Base-by-base conservation (phyloP, 176 grass and related monocot genomes). In the Rhipidocladum racemiflorum region DNA sequence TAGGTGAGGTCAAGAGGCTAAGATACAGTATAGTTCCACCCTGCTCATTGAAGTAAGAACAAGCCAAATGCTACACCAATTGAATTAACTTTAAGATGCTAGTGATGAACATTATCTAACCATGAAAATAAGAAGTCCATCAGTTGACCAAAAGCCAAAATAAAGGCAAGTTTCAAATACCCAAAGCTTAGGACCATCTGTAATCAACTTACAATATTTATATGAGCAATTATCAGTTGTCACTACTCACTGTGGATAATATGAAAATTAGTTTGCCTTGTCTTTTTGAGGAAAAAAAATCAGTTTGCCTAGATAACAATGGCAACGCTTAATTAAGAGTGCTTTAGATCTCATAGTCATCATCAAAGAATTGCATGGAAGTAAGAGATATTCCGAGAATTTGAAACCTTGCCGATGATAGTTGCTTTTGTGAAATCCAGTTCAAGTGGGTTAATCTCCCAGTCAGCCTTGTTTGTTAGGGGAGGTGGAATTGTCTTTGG, bases 381-480 rank as follows among this genome's bases (percentile, higher is more conserved):
- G 7, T 42, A 74, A 79, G 51, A 82, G 34, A 68, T 32, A 63
- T 6, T 70, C 51, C 25, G 23, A 81, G 46, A 54, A 36, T 24
- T 56, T 68, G 45, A 82, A 57, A 99, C 97, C 97, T 99, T 99
- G 89, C 97, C 97, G 5, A 99, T 99, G 64, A 90, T 78, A 55
- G 38, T 3, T 77, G 87, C 86, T 73, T 83, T 87, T 64, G 91
- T 75, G 78, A 99, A 99, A 89, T 99, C 97, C 87, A 99, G 83
- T 79, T 99, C 97, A 61, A 79, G 78, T 38, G 97, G 93, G 35
- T 96, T 85, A 86, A 99, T 99, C 85, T 99, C 97, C 97, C 97
- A 99, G 83, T 99, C 97, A 90, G 77, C 94, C 79, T 99, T 99
- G 66, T 95, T 99, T 80, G 97, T 94, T 81, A 99, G 55, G 55